Conservation (phyloP, 2,329 filamentous ascomycete species). For the Aureobasidium sp. region DNA sequence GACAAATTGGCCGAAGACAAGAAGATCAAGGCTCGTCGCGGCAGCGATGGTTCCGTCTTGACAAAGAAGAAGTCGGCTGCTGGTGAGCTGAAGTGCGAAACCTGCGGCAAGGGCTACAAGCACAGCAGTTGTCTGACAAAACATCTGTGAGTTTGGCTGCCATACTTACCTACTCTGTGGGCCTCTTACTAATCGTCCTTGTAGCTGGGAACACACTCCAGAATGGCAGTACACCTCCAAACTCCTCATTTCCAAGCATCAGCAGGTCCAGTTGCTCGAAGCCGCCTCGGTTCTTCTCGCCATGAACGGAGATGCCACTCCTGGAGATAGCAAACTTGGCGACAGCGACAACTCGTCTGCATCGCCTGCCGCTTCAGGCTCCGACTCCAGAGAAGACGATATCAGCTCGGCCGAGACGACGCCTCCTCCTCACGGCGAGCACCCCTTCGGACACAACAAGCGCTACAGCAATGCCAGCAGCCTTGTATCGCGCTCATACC, state of each 20-base stretch:
- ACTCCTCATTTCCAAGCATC: conserved; percentile 96
- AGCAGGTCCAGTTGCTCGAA: conserved; percentile 95
- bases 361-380: conserved; percentile 73
- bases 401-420: conserved; percentile 88
- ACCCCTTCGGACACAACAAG: conserved; percentile 34
- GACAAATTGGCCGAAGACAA: conserved; percentile 29
- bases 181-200: not conserved
- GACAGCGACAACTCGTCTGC: conserved; percentile 74
- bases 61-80: conserved; percentile 70
- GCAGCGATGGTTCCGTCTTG: conserved; percentile 81
- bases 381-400: conserved; percentile 62
- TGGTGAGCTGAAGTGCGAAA: conserved; percentile 88
- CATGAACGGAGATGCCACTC: conserved; percentile 66
- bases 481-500: conserved; percentile 65
- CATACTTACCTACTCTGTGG: not conserved
- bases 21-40: conserved; percentile 47
- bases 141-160: conserved; percentile 87
- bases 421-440: conserved; percentile 71
- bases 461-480: conserved; percentile 39
- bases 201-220: conserved; percentile 98
- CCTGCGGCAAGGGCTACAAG: conserved; percentile 99
- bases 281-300: conserved; percentile 91
- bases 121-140: conserved; percentile 99
- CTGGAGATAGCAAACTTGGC: conserved; percentile 58
- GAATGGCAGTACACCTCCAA: conserved; percentile 98